Percentiles rank a stretch among this genome's conserved stretches.
Evolutionary conservation across 73 alveolate species (phyloP).

Genomic region (Durusdinium trenchii): DNA sequence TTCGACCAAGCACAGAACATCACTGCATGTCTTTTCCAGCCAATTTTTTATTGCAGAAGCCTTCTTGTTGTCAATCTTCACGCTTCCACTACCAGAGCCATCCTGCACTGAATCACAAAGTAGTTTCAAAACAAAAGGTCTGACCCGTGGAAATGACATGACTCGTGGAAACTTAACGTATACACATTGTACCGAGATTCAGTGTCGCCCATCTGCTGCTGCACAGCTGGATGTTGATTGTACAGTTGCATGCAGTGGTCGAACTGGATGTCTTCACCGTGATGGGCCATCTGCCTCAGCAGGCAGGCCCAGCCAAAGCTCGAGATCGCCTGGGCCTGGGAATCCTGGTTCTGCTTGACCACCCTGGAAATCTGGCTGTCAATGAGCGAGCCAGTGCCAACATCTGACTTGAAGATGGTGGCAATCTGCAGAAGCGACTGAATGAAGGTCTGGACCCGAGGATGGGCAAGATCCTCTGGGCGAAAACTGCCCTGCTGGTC

Average conservation of each 20-base stretch:
- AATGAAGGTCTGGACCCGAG: not conserved
- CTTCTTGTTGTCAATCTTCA: too few relatives aligned
- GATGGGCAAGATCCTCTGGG: not conserved
- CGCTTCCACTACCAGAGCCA: not conserved
- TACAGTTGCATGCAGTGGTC: not conserved
- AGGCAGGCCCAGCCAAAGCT: not conserved
- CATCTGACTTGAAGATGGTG: not conserved
- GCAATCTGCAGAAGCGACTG: not conserved
- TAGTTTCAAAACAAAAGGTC: too few relatives aligned
- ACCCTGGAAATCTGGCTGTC: not conserved
- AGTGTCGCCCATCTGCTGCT: too few relatives aligned
- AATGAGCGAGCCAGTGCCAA: not conserved
- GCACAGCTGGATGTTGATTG: not conserved
- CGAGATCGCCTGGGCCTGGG: not conserved
- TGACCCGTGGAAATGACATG: too few relatives aligned
- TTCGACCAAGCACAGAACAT: not conserved
- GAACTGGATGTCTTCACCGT: not conserved
- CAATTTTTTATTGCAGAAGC: not conserved
- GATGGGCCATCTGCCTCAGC: not conserved
- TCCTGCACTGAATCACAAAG: too few relatives aligned
- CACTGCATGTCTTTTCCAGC: not conserved
- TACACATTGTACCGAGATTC: too few relatives aligned
- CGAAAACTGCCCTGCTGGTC: not conserved
- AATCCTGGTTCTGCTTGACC: constrained; percentile 2
- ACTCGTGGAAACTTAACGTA: too few relatives aligned